Base-by-base conservation (phyloP, 2,329 filamentous ascomycete genomes). In the Metarhizium brunneum region DNA sequence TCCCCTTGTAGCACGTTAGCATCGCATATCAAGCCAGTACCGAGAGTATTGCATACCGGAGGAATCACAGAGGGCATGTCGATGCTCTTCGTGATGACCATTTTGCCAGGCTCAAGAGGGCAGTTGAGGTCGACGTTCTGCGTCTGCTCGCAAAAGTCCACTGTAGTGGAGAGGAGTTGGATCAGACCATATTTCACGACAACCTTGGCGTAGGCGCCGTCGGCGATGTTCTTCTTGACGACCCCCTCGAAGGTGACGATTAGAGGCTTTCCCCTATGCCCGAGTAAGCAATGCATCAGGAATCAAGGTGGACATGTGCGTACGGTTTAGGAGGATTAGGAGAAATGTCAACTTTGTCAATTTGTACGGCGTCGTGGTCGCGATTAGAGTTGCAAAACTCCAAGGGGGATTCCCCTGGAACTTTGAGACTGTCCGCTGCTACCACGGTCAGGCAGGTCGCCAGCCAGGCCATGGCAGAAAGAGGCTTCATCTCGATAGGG, bases 111-210 rank as follows among this genome's bases (percentile, higher is more conserved):
- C 73, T 95, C 78, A 58, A 99, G 80, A 51, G 94, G 94, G 73
- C 94, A 99, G 64, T 88, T 76, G 56, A 97, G 77, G 64, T 96
- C 90, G 49, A 96, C 90, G 62, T 96, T 91, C 68, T 81, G 77
- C 61, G 95, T 82, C 69, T 95, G 86, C 58, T 96, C 88, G 77
- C 94, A 99, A 40, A 97, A 82, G 68, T 96, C 87, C 65, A 86
- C 85, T 62, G 80, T 81, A 62, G 88, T 88, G 71, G 82, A 89
- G 72, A 99, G 84, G 61, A 97, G 82, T 54, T 85, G 89, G 71
- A 99, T 96, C 62, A 96, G 79, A 59, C 92, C 92, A 72, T 95
- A 96, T 76, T 96, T 96, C 73, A 99, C 92, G 62, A 85, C 81
- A 40, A 97, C 71, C 52, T 86, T 78, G 59, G 96, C 87, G 65